Evolutionary conservation across 306 rosid species (phyloP).

Genomic region (Quercus rubra): DNA sequence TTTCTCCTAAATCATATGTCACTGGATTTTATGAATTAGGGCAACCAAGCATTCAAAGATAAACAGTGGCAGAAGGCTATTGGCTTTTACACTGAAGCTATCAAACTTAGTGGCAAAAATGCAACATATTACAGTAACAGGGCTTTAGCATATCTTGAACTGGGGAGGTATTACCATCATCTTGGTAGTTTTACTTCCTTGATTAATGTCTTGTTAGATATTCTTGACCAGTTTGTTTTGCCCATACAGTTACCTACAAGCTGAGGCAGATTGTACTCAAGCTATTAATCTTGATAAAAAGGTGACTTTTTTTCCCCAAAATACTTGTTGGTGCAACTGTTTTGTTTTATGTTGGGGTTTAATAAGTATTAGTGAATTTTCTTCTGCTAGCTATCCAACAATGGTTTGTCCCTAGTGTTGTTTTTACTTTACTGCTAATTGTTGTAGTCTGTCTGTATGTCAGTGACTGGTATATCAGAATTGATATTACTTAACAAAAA

Average conservation of each 20-base stretch:
- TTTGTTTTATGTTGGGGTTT: background rate
- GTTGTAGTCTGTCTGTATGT: background rate
- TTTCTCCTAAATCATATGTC: background rate
- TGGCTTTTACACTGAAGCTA: conserved; percentile 84
- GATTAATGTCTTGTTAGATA: conserved; percentile 12
- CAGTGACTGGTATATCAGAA: background rate
- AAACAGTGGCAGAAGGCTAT: conserved; percentile 93
- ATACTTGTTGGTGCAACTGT: background rate
- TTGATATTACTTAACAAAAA: background rate
- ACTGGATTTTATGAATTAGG: conserved; percentile 40
- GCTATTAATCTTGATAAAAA: conserved; percentile 86
- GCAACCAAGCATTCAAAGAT: conserved; percentile 89
- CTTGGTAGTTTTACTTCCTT: conserved; percentile 10
- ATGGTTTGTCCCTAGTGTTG: background rate
- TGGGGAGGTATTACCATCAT: conserved; percentile 55
- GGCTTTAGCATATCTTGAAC: conserved; percentile 87
- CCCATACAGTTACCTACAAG: conserved; percentile 62
- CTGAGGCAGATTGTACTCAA: conserved; percentile 80
- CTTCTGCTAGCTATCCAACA: background rate
- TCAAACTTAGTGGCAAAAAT: conserved; percentile 67
- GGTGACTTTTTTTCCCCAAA: conserved; percentile 38
- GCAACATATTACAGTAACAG: conserved; percentile 93
- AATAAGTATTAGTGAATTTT: background rate
- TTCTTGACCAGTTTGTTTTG: conserved; percentile 29
- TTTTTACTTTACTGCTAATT: background rate